Conservation (phyloP, 495 filamentous ascomycete species). For the Lasiosphaeriaceae sp. region DNA sequence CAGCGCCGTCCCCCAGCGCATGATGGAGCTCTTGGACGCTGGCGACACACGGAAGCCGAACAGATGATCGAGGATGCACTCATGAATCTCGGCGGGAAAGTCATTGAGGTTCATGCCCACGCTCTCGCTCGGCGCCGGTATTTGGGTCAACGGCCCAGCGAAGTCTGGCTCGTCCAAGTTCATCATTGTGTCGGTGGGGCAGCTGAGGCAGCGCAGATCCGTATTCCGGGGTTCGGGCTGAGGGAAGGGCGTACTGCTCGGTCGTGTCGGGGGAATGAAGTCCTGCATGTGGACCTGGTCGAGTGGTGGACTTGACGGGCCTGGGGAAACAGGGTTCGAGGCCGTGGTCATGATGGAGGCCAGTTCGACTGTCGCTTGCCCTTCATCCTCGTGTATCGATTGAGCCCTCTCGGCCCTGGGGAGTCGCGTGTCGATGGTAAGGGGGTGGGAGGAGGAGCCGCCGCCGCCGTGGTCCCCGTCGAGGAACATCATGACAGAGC, state of each 20-base stretch:
- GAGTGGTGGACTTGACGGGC: slow-evolving; percentile 50
- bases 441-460: slow-evolving; percentile 11
- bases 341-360: slow-evolving; percentile 48
- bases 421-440: slow-evolving; percentile 26
- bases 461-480: slow-evolving; percentile 15
- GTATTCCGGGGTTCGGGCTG: slow-evolving; percentile 45
- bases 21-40: slow-evolving; percentile 48
- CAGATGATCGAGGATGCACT: slow-evolving; percentile 64
- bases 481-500: slow-evolving; percentile 10
- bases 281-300: slow-evolving; percentile 42
- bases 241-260: slow-evolving; percentile 55
- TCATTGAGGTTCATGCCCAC: slow-evolving; percentile 47
- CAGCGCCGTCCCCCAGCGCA: slow-evolving; percentile 60
- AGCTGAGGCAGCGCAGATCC: slow-evolving; percentile 37
- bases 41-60: slow-evolving; percentile 62
- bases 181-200: slow-evolving; percentile 27
- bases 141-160: slow-evolving; percentile 12
- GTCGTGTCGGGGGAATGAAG: slow-evolving; percentile 49
- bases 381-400: slow-evolving; percentile 36
- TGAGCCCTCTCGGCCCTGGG: slow-evolving; percentile 22
- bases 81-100: slow-evolving; percentile 67
- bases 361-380: slow-evolving; percentile 40
- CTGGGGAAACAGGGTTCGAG: slow-evolving; percentile 50
- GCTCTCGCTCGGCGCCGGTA: slow-evolving; percentile 26
- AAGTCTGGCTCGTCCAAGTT: slow-evolving; percentile 22